Evolutionary conservation across 2,329 filamentous ascomycete genomes (phyloP), one percentile per base, ranked within the genome.

Genomic region (Curvularia hawaiiensis): DNA sequence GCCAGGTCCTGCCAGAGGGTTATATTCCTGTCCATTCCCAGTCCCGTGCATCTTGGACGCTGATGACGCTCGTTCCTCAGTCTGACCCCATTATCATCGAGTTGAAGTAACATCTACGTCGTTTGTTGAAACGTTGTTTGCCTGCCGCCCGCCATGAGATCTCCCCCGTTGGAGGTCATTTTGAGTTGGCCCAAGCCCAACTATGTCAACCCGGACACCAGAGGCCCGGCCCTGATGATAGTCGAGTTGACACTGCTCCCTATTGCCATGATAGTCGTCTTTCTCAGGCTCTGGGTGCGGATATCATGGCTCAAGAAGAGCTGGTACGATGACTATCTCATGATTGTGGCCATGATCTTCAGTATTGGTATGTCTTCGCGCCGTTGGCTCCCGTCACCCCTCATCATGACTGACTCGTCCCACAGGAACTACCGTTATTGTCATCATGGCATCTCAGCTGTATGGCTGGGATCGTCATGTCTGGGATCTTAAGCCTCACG

Each of bases 211-310:
- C 79, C 79, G 1, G 64, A 70, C 22, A 79, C 75, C 2, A 69
- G 77, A 58, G 79, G 79, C 14, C 67, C 75, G 18, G 75, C 71
- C 6, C 65, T 81, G 16, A 71, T 81, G 61, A 75, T 80, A n/a
- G 67, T 76, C 20, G 75, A 77, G 43, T 57, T 76, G 51, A 75
- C 73, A 18, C 57, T 77, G 41, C 60, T 76, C 20, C 73, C 75
- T 9, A 64, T 76, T 47, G 75, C 75, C 24, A 69, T 76, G 56
- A 65, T 74, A 11, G 72, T 72, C 24, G 72, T 77, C 20, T 64
- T 69, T 39, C 64, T 76, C 18, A 62, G 75, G 41, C 59, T 76
- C 24, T 77, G 68, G 65, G 65, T 77, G 12, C 65, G 75, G 50
- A 71, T 75, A 60, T 65, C 63, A 45, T 75, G 73, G 74, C 59